Evolutionary conservation across 2,329 filamentous ascomycete genomes (phyloP).

Genomic region (Scytalidium lignicola): DNA sequence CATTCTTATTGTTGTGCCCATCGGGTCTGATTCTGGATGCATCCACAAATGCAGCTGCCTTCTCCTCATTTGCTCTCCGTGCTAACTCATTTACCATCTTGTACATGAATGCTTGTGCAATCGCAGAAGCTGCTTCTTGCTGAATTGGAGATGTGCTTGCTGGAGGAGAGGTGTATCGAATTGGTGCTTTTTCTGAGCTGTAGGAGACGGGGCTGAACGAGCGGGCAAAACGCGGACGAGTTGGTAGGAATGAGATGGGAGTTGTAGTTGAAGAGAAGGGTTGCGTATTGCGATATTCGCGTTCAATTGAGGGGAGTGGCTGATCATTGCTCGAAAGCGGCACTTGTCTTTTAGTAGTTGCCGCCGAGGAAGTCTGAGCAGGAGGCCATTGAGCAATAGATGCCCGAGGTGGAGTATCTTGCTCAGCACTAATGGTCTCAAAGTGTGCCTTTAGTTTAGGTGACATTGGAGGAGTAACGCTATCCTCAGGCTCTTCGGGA

Average conservation of each 20-base stretch:
- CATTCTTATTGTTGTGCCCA: conserved; percentile 9
- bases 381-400: background rate
- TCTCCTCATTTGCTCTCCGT: conserved; percentile 80
- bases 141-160: conserved; percentile 8
- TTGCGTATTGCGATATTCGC: background rate
- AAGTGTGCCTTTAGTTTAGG: conserved; percentile 34
- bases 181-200: conserved; percentile 15
- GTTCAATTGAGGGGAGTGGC: background rate
- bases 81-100: conserved; percentile 95
- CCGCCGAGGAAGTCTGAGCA: background rate
- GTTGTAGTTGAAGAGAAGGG: conserved; percentile 4
- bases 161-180: conserved; percentile 14
- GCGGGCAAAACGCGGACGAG: conserved; percentile 8
- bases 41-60: conserved; percentile 37
- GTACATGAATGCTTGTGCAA: conserved; percentile 71
- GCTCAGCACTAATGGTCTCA: conserved; percentile 26
- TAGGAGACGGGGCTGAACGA: conserved; percentile 12
- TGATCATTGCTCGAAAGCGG: background rate
- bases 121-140: conserved; percentile 19
- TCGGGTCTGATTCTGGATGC: background rate
- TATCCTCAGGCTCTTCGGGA: conserved; percentile 55
- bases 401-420: conserved; percentile 29
- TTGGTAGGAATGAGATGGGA: conserved; percentile 13
- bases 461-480: conserved; percentile 46
- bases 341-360: background rate